Conservation (phyloP, 257 asterid genomes). For the Anisodus tanguticus region DNA sequence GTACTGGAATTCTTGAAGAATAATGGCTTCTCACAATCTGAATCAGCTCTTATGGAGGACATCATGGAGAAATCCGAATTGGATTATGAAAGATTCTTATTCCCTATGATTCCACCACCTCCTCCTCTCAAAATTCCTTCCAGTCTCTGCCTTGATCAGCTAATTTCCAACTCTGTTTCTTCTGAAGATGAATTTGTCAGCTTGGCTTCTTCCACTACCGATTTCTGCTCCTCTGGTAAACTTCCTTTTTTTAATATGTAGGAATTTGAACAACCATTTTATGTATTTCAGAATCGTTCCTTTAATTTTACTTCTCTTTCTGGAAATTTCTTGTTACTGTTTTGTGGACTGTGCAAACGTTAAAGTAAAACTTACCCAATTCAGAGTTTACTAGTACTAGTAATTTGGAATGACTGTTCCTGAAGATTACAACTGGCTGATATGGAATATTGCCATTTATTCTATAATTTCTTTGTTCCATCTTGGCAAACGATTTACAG, state of each 20-base stretch:
- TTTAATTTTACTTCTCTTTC: background rate
- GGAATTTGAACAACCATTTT: too few species aligned
- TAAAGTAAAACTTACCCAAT: too few species aligned
- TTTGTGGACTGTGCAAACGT: too few species aligned
- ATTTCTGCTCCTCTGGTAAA: slow-evolving; percentile 81
- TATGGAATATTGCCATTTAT: background rate
- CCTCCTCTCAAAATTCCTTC: slow-evolving; percentile 71
- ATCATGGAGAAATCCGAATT: slow-evolving; percentile 65
- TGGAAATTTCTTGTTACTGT: background rate
- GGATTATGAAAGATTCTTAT: slow-evolving; percentile 71
- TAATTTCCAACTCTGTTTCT: slow-evolving; percentile 40
- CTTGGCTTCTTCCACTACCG: slow-evolving; percentile 83
- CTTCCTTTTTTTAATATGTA: background rate
- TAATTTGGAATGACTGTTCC: too few species aligned
- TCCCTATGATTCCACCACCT: slow-evolving; percentile 79
- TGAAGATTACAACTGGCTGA: background rate
- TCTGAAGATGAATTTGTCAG: slow-evolving; percentile 86
- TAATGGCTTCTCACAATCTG: slow-evolving; percentile 69
- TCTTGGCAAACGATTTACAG: background rate
- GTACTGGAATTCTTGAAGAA: slow-evolving; percentile 70
- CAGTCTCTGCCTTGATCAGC: background rate
- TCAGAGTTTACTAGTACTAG: too few species aligned
- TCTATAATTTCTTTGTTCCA: background rate
- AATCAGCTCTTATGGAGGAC: slow-evolving; percentile 89
- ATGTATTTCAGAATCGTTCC: background rate